These are phyloP conservation scores for Leccinum arenicola DNA, from an alignment of 768 basidiomycete species.

Conservation along the genomic window DNA sequence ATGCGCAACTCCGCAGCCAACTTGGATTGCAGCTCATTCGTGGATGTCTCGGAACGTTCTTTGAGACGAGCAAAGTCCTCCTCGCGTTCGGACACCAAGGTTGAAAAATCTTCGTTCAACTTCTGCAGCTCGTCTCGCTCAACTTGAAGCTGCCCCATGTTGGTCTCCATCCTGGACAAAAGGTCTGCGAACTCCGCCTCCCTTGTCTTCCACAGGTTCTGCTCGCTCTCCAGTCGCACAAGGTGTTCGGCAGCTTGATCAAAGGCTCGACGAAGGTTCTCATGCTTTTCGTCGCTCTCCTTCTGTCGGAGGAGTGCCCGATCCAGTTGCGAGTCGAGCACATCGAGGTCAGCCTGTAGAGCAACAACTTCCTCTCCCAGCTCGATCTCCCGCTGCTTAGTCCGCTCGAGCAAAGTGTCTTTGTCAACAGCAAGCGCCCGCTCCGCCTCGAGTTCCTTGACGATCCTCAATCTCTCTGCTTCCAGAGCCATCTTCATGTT, in stretches of 20 bases:
- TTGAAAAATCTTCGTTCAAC: slow-evolving; percentile 66
- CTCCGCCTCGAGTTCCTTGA: slow-evolving; percentile 80
- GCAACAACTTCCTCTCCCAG: slow-evolving; percentile 82
- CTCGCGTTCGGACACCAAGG: slow-evolving; percentile 67
- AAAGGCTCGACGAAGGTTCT: slow-evolving; percentile 66
- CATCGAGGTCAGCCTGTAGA: slow-evolving; percentile 79
- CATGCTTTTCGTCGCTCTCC: slow-evolving; percentile 76
- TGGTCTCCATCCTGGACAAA: slow-evolving; percentile 54
- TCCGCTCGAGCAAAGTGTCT: slow-evolving; percentile 75
- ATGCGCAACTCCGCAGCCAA: slow-evolving; percentile 61
- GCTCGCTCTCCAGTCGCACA: slow-evolving; percentile 74
- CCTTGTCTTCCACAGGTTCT: slow-evolving; percentile 59
- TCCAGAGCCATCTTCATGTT: slow-evolving; percentile 80
- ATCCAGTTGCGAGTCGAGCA: slow-evolving; percentile 82
- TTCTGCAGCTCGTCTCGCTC: slow-evolving; percentile 64
- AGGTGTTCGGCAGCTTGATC: slow-evolving; percentile 86
- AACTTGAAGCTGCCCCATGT: slow-evolving; percentile 53
- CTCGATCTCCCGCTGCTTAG: slow-evolving; percentile 80
- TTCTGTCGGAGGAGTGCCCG: slow-evolving; percentile 75
- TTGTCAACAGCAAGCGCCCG: slow-evolving; percentile 78
- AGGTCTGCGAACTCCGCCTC: slow-evolving; percentile 65
- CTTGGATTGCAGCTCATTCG: slow-evolving; percentile 70
- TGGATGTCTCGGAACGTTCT: slow-evolving; percentile 64
- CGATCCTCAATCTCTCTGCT: slow-evolving; percentile 77
- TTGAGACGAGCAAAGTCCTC: slow-evolving; percentile 74